A percentile compares a stretch with the other conserved stretches of the same genome.
Evolutionary conservation across 1,284 basidiomycete genomes (phyloP).

Genomic region (Entoloma clypeatum): DNA sequence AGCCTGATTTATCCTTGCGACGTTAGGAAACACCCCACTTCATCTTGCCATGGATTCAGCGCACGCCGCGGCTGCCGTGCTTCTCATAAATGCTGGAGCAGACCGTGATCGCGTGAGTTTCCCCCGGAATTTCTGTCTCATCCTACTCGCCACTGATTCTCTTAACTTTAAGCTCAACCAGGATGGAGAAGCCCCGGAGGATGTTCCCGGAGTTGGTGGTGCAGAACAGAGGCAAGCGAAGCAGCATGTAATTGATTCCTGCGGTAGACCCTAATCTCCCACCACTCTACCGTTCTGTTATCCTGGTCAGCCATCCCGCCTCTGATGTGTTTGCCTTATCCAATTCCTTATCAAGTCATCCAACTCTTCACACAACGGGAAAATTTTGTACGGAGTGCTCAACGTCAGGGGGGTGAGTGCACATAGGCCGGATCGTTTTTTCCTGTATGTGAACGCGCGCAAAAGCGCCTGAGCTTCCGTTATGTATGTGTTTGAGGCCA

Average conservation of each 20-base stretch:
- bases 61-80: slow-evolving; percentile 84
- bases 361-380: too few species aligned
- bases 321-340: too few species aligned
- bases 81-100: slow-evolving; percentile 89
- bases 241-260: slow-evolving; percentile 69
- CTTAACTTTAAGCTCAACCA: slow-evolving; percentile 58
- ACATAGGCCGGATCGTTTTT: too few species aligned
- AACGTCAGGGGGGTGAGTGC: too few species aligned
- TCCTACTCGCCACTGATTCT: slow-evolving; percentile 14
- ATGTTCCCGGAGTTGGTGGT: slow-evolving; percentile 84
- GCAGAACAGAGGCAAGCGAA: slow-evolving; percentile 76
- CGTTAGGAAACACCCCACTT: slow-evolving; percentile 85
- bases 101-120: slow-evolving; percentile 78
- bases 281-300: background rate
- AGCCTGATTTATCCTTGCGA: slow-evolving; percentile 17
- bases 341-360: too few species aligned
- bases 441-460: too few species aligned
- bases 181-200: slow-evolving; percentile 81
- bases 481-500: too few species aligned
- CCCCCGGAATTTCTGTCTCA: slow-evolving; percentile 14
- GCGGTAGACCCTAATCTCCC: slow-evolving; percentile 46
- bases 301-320: slow-evolving; percentile 4
- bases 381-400: too few species aligned
- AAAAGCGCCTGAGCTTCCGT: too few species aligned
- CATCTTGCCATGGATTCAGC: slow-evolving; percentile 95